Conservation (phyloP, 75 land plant species). For the Cryptomeria japonica region DNA sequence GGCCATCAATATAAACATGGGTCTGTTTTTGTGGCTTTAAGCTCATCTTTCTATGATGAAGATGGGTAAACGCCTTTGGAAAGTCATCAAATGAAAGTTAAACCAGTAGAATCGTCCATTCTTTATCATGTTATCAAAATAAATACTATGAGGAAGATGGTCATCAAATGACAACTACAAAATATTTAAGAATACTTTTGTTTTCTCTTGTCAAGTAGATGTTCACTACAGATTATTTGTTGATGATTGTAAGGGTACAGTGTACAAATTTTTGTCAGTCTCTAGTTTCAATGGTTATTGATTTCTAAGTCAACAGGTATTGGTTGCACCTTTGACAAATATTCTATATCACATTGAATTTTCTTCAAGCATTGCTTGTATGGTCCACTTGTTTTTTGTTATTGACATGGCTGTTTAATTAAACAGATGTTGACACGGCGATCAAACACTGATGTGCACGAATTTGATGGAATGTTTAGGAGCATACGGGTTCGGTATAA, state of each 20-base stretch:
- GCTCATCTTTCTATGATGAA: not conserved
- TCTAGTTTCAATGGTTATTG: not conserved
- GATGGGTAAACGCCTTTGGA: not conserved
- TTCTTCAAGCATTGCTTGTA: slow-evolving; percentile 1
- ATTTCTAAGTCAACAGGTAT: not conserved
- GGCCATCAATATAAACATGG: not conserved
- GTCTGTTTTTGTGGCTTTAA: not conserved
- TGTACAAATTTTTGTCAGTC: not conserved
- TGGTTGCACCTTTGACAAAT: not conserved
- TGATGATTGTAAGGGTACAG: not conserved
- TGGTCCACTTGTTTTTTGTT: not conserved
- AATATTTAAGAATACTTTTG: not conserved
- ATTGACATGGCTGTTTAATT: not conserved
- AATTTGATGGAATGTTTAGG: slow-evolving; percentile 82
- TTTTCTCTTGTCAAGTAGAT: not conserved
- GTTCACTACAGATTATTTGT: not conserved
- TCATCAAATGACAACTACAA: not conserved
- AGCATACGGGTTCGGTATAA: slow-evolving; percentile 55
- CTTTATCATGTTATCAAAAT: not conserved
- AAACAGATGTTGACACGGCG: slow-evolving; percentile 76
- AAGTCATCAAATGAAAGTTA: not conserved
- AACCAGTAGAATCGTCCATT: not conserved
- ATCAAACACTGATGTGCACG: slow-evolving; percentile 92
- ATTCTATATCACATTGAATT: not conserved
- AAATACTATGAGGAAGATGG: not conserved